Conservation (phyloP, 2,329 filamentous ascomycete species). For the Massarina eburnea region DNA sequence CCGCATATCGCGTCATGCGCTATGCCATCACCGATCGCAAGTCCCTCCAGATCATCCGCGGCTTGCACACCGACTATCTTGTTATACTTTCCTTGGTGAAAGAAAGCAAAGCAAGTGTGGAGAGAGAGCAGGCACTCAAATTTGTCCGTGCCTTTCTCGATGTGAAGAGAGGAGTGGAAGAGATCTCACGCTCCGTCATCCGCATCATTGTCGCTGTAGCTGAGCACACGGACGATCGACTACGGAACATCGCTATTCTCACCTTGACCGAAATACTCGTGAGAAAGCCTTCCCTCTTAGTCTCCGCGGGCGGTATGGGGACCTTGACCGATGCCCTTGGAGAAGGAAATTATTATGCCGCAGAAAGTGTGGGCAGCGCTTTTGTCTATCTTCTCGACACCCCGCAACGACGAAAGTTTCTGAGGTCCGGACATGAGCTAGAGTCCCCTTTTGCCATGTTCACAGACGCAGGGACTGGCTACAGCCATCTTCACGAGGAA, state of each 20-base stretch:
- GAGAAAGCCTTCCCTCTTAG: conserved; percentile 77
- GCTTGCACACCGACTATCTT: conserved; percentile 86
- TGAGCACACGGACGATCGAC: conserved; percentile 79
- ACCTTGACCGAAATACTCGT: conserved; percentile 91
- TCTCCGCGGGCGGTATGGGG: conserved; percentile 80
- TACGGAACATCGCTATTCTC: conserved; percentile 88
- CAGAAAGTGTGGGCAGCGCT: conserved; percentile 83
- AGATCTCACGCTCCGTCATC: conserved; percentile 84
- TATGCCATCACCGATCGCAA: conserved; percentile 92
- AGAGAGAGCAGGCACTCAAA: conserved; percentile 94
- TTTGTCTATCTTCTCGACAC: conserved; percentile 88
- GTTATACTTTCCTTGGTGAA: conserved; percentile 92
- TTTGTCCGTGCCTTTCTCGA: conserved; percentile 94
- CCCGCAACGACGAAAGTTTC: conserved; percentile 74
- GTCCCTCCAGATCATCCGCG: conserved; percentile 84
- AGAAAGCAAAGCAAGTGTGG: conserved; percentile 93
- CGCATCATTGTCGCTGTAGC: conserved; percentile 89
- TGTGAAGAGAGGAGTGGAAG: conserved; percentile 87
- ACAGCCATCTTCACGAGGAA: conserved; percentile 57
- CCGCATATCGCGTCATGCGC: conserved; percentile 88
- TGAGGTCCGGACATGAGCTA: conserved; percentile 86
- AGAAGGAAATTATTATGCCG: conserved; percentile 88
- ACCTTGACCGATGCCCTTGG: conserved; percentile 89
- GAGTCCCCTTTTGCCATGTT: conserved; percentile 87
- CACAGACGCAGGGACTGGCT: conserved; percentile 70